Evolutionary conservation across 306 rosid species (phyloP).

Genomic region (Prunus persica): DNA sequence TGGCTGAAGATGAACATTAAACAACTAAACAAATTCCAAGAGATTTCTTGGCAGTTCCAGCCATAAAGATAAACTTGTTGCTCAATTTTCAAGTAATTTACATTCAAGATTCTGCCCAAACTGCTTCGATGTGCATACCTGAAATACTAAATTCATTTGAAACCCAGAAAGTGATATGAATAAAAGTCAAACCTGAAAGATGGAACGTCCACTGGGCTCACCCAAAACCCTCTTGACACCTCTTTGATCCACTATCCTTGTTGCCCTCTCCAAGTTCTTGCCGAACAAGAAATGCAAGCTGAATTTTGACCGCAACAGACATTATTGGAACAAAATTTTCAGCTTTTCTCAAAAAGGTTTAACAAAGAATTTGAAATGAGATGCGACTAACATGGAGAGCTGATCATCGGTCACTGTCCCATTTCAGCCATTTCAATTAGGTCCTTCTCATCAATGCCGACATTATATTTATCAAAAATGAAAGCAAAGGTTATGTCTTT

Average conservation of each 20-base stretch:
- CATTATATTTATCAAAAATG: not conserved
- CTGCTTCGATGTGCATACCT: not conserved
- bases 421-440: slow-evolving; percentile 9
- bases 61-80: not conserved
- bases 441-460: slow-evolving; percentile 4
- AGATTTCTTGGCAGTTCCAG: not conserved
- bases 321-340: not conserved
- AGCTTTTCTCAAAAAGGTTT: not conserved
- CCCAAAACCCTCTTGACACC: slow-evolving; percentile 75
- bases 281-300: slow-evolving; percentile 90
- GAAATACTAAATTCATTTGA: not conserved
- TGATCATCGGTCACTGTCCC: slow-evolving; percentile 46
- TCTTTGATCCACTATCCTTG: slow-evolving; percentile 78
- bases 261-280: slow-evolving; percentile 87
- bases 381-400: slow-evolving; percentile 43
- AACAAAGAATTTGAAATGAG: not conserved
- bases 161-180: not conserved
- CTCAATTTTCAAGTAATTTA: not conserved
- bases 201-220: slow-evolving; percentile 65
- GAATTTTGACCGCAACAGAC: slow-evolving; percentile 14
- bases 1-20: not conserved
- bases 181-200: slow-evolving; percentile 60
- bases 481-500: not conserved
- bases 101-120: not conserved
- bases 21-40: not conserved